These are phyloP conservation scores for Fraxinus quadrangulata DNA, from an alignment of 257 asterid genomes.

Conservation along the genomic window DNA sequence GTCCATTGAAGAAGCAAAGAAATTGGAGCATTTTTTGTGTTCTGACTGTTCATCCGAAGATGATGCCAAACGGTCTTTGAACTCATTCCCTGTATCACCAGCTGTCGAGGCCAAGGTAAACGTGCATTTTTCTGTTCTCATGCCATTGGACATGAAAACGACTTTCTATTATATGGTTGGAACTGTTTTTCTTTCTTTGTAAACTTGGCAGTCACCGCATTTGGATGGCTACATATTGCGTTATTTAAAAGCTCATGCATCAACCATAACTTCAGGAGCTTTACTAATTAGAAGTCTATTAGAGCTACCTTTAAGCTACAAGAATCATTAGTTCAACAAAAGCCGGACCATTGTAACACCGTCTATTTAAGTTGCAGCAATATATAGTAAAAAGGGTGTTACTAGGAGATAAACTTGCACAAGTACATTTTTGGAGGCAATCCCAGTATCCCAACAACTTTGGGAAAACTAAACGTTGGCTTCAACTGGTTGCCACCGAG, in stretches of 20 bases:
- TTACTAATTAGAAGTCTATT: neutral
- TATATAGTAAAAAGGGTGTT: neutral
- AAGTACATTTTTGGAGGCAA: neutral
- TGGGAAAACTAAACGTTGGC: neutral
- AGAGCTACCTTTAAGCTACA: neutral
- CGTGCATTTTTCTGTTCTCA: slow-evolving; percentile 12
- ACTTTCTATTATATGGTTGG: neutral
- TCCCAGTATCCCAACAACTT: neutral
- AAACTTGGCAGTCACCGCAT: neutral
- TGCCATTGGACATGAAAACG: neutral
- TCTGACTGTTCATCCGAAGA: slow-evolving; percentile 86
- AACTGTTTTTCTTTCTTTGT: neutral
- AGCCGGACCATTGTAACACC: neutral
- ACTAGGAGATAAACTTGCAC: neutral
- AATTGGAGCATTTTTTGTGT: slow-evolving; percentile 77
- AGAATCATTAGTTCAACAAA: neutral
- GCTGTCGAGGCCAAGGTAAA: slow-evolving; percentile 56
- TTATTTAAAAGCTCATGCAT: neutral
- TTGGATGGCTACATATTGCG: neutral
- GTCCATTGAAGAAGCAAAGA: slow-evolving; percentile 82
- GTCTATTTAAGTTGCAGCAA: neutral
- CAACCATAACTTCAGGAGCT: neutral
- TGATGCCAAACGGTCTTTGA: slow-evolving; percentile 63
- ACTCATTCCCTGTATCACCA: slow-evolving; percentile 65
- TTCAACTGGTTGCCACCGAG: neutral